phyloP scores from a whole-genome alignment of 2,329 filamentous ascomycete species.

The Delphinella strobiligena region DNA sequence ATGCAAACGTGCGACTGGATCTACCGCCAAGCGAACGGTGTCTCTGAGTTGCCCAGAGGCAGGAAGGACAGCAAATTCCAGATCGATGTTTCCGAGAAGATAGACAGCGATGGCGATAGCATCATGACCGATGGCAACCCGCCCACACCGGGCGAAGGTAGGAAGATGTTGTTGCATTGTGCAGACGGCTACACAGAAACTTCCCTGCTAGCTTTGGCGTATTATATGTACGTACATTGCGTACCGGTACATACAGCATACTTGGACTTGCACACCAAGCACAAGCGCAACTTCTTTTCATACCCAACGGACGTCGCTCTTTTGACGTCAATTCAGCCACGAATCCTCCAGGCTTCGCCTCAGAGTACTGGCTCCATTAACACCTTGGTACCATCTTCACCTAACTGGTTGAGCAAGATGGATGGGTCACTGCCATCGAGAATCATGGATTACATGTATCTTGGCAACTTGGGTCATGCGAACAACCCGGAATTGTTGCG shows the following conservation, averaged over 20 bases:
- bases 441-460: conserved; percentile 86
- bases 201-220: conserved; percentile 76
- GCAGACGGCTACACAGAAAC: conserved; percentile 94
- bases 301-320: conserved; percentile 83
- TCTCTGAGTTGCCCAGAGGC: conserved; percentile 13
- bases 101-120: conserved; percentile 43
- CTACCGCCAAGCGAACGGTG: conserved; percentile 58
- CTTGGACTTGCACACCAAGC: conserved; percentile 69
- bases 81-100: conserved; percentile 20
- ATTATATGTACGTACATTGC: conserved; percentile 85
- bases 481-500: conserved; percentile 80
- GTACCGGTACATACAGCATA: conserved; percentile 72
- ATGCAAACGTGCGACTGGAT: conserved; percentile 86
- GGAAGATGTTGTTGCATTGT: conserved; percentile 81
- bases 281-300: conserved; percentile 87
- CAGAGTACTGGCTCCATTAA: conserved; percentile 34
- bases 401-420: conserved; percentile 68
- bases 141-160: conserved; percentile 26
- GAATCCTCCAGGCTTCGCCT: conserved; percentile 63
- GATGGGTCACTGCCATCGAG: conserved; percentile 88
- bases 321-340: conserved; percentile 62
- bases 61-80: conserved; percentile 32
- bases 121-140: conserved; percentile 32
- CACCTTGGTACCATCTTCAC: conserved; percentile 44
- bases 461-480: conserved; percentile 85